phyloP scores from a whole-genome alignment of 805 yeast species.

The Candida pseudofarinosa region DNA sequence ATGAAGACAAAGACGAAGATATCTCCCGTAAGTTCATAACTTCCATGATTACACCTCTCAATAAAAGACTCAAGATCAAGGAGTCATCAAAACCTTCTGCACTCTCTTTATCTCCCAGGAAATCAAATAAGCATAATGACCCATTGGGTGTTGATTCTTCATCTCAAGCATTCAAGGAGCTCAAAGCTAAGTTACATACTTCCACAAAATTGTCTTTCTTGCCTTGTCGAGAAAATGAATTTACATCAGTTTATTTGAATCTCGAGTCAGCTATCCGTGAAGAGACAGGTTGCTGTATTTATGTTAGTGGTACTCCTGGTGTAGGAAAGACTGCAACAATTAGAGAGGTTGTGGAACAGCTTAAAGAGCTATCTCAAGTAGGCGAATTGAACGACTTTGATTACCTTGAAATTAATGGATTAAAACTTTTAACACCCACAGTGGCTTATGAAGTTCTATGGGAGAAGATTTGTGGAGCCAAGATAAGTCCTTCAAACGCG shows the following conservation, averaged over 20 bases:
- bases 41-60: slow-evolving; percentile 6
- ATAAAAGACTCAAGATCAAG: slow-evolving; percentile 9
- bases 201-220: slow-evolving; percentile 47
- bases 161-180: slow-evolving; percentile 31
- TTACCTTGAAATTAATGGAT: slow-evolving; percentile 85
- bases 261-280: slow-evolving; percentile 69
- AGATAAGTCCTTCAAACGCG: slow-evolving; percentile 61
- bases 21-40: slow-evolving; percentile 6
- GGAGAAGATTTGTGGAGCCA: slow-evolving; percentile 61
- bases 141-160: slow-evolving; percentile 17
- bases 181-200: slow-evolving; percentile 41
- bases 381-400: slow-evolving; percentile 47
- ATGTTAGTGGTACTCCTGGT: slow-evolving; percentile 96
- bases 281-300: slow-evolving; percentile 76
- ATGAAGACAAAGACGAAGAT: slow-evolving; percentile 5
- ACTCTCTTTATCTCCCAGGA: slow-evolving; percentile 12
- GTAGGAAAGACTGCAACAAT: slow-evolving; percentile 96
- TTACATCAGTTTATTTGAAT: slow-evolving; percentile 60
- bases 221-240: slow-evolving; percentile 87
- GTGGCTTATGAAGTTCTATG: slow-evolving; percentile 80
- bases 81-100: slow-evolving; percentile 8
- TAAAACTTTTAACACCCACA: slow-evolving; percentile 75
- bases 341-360: slow-evolving; percentile 73
- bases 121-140: slow-evolving; percentile 5
- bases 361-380: slow-evolving; percentile 35